Conservation (phyloP, 176 grass and related monocot genomes). For the Oryza glumipatula region DNA sequence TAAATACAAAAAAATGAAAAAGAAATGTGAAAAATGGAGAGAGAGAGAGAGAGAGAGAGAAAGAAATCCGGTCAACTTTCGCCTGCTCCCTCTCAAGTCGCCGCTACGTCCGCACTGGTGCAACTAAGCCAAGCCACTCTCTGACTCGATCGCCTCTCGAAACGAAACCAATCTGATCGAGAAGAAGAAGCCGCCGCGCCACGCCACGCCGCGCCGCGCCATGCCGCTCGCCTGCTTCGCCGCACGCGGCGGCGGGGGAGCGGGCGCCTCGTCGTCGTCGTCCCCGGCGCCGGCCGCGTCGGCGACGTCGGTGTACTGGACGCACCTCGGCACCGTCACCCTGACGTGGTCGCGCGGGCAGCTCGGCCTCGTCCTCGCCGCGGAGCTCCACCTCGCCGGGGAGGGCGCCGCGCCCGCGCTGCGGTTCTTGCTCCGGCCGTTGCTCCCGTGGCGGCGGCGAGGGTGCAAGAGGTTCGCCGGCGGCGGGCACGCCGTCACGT, state of each 20-base stretch:
- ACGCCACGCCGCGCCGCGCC: constrained; percentile 33
- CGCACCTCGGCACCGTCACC: constrained; percentile 42
- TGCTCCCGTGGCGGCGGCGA: constrained; percentile 50
- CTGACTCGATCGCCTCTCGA: neutral
- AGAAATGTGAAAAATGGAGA: neutral
- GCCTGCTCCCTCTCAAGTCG: constrained; percentile 21
- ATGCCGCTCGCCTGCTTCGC: constrained; percentile 61
- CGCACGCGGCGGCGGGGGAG: neutral
- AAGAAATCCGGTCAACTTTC: constrained; percentile 30
- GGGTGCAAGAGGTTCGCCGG: constrained; percentile 28
- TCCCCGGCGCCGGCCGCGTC: constrained; percentile 27
- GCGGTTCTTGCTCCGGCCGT: constrained; percentile 46
- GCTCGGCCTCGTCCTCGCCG: constrained; percentile 49
- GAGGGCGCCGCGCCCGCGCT: neutral
- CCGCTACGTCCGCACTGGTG: constrained; percentile 32
- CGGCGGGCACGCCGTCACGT: constrained; percentile 38
- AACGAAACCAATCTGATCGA: neutral
- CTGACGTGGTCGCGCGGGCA: constrained; percentile 48
- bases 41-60: too few relatives aligned
- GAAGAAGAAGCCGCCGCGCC: neutral
- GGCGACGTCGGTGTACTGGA: constrained; percentile 69
- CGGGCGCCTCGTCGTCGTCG: neutral
- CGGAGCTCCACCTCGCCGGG: constrained; percentile 37
- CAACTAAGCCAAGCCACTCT: constrained; percentile 25
- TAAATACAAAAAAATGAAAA: neutral